A percentile compares a stretch with the other conserved stretches of the same genome.
These are phyloP conservation scores for Salvia sclarea DNA, from an alignment of 305 asterid genomes.

Conservation along the genomic window DNA sequence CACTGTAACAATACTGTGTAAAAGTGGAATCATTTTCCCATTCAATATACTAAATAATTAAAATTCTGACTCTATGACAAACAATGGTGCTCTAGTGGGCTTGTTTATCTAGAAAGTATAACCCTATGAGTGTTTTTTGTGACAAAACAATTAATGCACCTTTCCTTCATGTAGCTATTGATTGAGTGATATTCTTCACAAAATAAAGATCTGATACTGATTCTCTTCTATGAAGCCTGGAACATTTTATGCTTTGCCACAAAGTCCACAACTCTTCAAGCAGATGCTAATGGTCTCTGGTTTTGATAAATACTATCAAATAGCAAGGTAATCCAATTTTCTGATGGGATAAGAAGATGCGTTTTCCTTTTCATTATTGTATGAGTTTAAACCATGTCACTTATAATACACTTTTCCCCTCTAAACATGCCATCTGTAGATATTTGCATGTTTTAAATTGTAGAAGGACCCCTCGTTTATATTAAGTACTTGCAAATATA, in stretches of 20 bases:
- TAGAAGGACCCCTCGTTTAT: neutral
- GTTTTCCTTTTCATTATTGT: neutral
- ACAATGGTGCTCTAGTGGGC: neutral
- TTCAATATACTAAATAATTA: neutral
- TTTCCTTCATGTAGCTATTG: conserved; percentile 23
- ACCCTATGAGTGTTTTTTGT: conserved; percentile 16
- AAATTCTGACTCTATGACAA: neutral
- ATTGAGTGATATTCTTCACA: conserved; percentile 25
- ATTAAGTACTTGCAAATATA: neutral
- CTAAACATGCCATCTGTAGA: neutral
- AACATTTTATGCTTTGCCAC: conserved; percentile 94
- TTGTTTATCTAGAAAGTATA: conserved; percentile 12
- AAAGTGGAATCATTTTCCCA: neutral
- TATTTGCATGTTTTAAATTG: neutral
- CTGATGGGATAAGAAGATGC: neutral
- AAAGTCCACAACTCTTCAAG: conserved; percentile 98
- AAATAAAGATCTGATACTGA: conserved; percentile 39
- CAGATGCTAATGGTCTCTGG: conserved; percentile 99
- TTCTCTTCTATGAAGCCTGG: conserved; percentile 73
- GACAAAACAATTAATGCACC: neutral
- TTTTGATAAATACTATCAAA: conserved; percentile 86
- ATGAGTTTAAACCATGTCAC: conserved; percentile 2
- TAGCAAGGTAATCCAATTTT: conserved; percentile 69
- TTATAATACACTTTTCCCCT: neutral
- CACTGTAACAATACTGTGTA: neutral